Base-by-base conservation (phyloP, 1,139 yeast species). In the Pichia sorboxylosa region DNA sequence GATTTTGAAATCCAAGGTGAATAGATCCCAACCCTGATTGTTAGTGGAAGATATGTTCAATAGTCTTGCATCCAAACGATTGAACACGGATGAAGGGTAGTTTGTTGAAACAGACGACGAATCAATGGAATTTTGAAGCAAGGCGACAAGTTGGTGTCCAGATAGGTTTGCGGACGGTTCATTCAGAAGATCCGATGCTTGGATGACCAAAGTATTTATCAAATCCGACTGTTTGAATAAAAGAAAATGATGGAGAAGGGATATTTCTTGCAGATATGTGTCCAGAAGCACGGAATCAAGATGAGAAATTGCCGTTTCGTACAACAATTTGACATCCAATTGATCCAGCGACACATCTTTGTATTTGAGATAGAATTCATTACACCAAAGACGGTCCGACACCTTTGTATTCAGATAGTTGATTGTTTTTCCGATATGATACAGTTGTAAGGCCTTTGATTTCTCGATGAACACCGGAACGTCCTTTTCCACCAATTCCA, bases 21-120 rank as follows among this genome's bases (percentile, higher is more conserved):
- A 87, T 4, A 82, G 85, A 49, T 87, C 94, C 97, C 97, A 90
- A 1, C 85, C 87, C 31, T 61, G 68, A 39, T 42, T 61, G 17
- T 92, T 92, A 44, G 77, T 70, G 13, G 33, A 27, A 3, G 73
- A 73, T 25, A 77, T 58, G 38, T 74, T 87, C 31, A 85, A 63
- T 30, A 87, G 66, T 29, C 95, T 63, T 0, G 95, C 94, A 59
- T 90, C 97, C 13, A 90, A 52, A 32, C 84, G 59, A 31, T 66
- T 61, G n/a, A 67, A 45, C 3, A 70, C 58, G 17, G 51, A 55
- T 4, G 46, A 44, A 0, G 55, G 33, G 26, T 45, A 48, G 22
- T 42, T 35, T 42, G 62, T 58, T 37, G 66, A 64, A 2, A 82
- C 60, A 13, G 84, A 73, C 0, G 94, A 76, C 16, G 64, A 61